Percentiles rank a stretch among this genome's conserved stretches.
These are phyloP conservation scores for Hyphodiscus sp. DNA, from an alignment of 2,329 filamentous ascomycete species.

Conservation along the genomic window DNA sequence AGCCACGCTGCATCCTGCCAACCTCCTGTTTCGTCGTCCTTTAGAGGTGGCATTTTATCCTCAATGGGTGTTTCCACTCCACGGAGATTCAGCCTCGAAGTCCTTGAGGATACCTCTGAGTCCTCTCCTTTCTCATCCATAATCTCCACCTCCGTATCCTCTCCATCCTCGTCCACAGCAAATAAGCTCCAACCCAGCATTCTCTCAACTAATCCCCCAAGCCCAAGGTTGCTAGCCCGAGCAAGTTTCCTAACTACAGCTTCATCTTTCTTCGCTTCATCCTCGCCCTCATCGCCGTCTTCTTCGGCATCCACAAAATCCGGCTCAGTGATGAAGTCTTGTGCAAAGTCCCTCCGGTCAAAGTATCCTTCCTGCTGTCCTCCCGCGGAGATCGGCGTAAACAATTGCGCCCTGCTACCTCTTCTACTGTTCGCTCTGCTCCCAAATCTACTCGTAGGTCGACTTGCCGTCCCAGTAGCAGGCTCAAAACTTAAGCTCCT, in stretches of 20 bases:
- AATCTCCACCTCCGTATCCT: conserved; percentile 39
- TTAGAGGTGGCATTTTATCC: conserved; percentile 42
- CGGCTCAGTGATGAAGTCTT: conserved; percentile 41
- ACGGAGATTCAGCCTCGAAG: conserved; percentile 17
- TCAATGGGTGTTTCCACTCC: conserved; percentile 31
- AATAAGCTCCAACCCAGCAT: conserved; percentile 56
- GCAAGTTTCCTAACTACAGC: conserved; percentile 51
- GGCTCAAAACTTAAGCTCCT: conserved; percentile 31
- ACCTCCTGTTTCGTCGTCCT: conserved; percentile 48
- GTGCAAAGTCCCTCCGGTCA: conserved; percentile 22
- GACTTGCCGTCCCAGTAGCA: conserved; percentile 36
- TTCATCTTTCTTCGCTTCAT: conserved; percentile 50
- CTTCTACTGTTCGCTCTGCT: conserved; percentile 35
- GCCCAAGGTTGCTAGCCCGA: conserved; percentile 43
- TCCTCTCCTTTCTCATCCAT: conserved; percentile 33
- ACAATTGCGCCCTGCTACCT: conserved; percentile 22
- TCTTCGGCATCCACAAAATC: conserved; percentile 60
- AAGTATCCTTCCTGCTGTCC: conserved; percentile 41
- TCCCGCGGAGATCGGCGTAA: conserved; percentile 39
- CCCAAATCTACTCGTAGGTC: conserved; percentile 40
- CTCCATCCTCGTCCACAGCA: conserved; percentile 54
- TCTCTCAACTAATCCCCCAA: conserved; percentile 53
- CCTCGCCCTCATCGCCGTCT: conserved; percentile 45
- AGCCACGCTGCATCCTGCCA: conserved; percentile 66
- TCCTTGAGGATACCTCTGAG: conserved; percentile 21